Base-by-base conservation (phyloP, 495 filamentous ascomycete genomes). In the Physcia stellaris region DNA sequence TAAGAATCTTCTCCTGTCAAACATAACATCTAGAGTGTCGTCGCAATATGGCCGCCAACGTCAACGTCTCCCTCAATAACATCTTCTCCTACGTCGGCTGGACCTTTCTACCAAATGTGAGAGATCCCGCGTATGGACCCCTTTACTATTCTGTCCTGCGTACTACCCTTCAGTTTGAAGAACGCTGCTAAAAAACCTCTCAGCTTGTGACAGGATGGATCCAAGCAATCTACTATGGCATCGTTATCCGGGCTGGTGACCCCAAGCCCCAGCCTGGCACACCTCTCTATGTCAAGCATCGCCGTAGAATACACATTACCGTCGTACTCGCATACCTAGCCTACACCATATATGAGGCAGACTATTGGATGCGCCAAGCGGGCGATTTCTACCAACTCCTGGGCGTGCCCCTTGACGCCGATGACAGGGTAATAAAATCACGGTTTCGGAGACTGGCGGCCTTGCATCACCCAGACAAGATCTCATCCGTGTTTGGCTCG, bases 301-400 rank as follows among this genome's bases (percentile, higher is more conserved):
- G 84, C 28, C 80, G 77, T 19, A 73, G 75, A 49, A 86, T 93
- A 55, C 78, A 88, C 56, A 79, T 86, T 55, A 56, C 73, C 36
- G 82, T 96, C 46, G 79, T 95, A 13, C 57, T 76, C 27, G 53
- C 71, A 31, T 98, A 96, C 60, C 79, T 98, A 15, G 60, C 83
- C 42, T 96, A 94, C 64, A 95, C 83, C 24, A 76, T 98, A 49
- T 94, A 86, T 62, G 88, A 96, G 61, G 79, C 81, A 39, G 84
- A 94, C 66, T 79, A 81, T 58, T 71, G 81, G 32, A 61, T 96
- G 2, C 79, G 73, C 28, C 63, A 67, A 37, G 61, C 65, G 0
- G 74, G 79, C 17, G 71, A 80, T 63, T 94, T 82, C 62, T 96
- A 94, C 60, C 59, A 71, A 32, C 71, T 72, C 30, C 68, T 98